Percentiles rank a stretch among this genome's conserved stretches.
Conservation (phyloP, 768 basidiomycete species). For the Phanerochaete carnosa region DNA sequence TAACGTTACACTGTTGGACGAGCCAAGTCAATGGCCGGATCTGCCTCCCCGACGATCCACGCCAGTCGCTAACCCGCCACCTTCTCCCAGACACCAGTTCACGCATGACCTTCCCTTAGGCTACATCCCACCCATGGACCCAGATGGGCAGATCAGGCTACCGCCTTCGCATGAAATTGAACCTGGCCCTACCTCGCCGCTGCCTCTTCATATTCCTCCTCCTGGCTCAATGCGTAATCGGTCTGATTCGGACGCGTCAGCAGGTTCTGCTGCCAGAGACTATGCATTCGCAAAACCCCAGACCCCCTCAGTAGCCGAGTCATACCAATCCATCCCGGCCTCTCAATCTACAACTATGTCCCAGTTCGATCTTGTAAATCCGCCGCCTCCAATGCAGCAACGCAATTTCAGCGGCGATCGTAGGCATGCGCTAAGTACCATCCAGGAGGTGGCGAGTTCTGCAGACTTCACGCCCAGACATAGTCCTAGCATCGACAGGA, state of each 20-base stretch:
- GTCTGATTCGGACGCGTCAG: not conserved
- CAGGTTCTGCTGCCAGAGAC: not conserved
- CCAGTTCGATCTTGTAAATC: conserved; percentile 22
- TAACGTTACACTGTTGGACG: not conserved
- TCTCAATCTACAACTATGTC: conserved; percentile 20
- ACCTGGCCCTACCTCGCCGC: not conserved
- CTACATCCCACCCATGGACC: conserved; percentile 20
- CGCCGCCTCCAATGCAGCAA: conserved; percentile 9
- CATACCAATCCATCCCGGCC: conserved; percentile 13
- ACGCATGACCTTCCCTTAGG: conserved; percentile 20
- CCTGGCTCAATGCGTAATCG: conserved; percentile 5
- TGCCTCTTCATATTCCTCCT: conserved; percentile 12
- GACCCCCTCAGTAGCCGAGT: conserved; percentile 19
- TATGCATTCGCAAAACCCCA: conserved; percentile 13
- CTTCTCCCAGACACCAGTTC: conserved; percentile 16
- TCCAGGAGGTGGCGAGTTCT: conserved; percentile 23
- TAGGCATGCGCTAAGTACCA: conserved; percentile 18
- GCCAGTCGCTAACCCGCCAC: conserved; percentile 13
- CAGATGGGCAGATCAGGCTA: conserved; percentile 15
- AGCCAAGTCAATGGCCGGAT: not conserved
- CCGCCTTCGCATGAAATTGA: conserved; percentile 17
- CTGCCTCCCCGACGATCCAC: not conserved
- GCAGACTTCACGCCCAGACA: conserved; percentile 22
- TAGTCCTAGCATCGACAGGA: conserved; percentile 15
- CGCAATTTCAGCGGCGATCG: conserved; percentile 12